Evolutionary conservation across 768 basidiomycete species (phyloP).

Genomic region (Daedaleopsis sinensis): DNA sequence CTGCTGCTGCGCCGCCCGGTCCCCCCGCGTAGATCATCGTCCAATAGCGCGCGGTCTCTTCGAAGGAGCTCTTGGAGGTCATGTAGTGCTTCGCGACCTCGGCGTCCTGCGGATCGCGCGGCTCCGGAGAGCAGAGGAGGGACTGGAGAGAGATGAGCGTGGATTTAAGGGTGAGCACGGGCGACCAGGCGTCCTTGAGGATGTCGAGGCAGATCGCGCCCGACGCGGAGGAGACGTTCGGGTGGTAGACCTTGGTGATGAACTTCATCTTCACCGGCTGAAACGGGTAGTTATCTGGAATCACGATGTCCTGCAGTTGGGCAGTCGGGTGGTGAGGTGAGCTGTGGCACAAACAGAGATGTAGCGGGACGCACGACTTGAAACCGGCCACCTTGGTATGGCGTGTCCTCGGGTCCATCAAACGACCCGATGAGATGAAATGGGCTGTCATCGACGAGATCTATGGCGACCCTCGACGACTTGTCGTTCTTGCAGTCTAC

Average conservation of each 20-base stretch:
- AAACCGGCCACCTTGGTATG: conserved; percentile 90
- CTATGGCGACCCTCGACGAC: conserved; percentile 82
- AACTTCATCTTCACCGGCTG: conserved; percentile 99
- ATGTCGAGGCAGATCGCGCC: conserved; percentile 95
- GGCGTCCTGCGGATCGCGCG: conserved; percentile 96
- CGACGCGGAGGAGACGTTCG: conserved; percentile 91
- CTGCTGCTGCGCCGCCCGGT: conserved; percentile 47
- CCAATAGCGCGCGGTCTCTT: conserved; percentile 94
- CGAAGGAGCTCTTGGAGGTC: conserved; percentile 84
- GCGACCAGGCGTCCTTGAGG: conserved; percentile 90
- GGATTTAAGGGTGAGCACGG: conserved; percentile 93
- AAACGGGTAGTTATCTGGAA: conserved; percentile 90
- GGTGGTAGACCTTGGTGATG: conserved; percentile 95
- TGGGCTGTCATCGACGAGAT: conserved; percentile 85
- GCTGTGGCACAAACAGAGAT: background rate
- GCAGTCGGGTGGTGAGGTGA: conserved; percentile 1
- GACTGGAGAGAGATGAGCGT: conserved; percentile 95
- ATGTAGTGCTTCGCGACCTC: conserved; percentile 98
- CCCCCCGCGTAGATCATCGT: conserved; percentile 90
- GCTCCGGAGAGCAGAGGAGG: conserved; percentile 90
- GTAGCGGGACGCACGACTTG: conserved; percentile 69
- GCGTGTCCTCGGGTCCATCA: conserved; percentile 89
- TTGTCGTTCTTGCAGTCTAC: conserved; percentile 95
- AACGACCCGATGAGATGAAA: conserved; percentile 93
- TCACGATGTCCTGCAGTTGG: conserved; percentile 75